phyloP scores from a whole-genome alignment of 108 stramenopile species.

The Skeletonema potamos region DNA sequence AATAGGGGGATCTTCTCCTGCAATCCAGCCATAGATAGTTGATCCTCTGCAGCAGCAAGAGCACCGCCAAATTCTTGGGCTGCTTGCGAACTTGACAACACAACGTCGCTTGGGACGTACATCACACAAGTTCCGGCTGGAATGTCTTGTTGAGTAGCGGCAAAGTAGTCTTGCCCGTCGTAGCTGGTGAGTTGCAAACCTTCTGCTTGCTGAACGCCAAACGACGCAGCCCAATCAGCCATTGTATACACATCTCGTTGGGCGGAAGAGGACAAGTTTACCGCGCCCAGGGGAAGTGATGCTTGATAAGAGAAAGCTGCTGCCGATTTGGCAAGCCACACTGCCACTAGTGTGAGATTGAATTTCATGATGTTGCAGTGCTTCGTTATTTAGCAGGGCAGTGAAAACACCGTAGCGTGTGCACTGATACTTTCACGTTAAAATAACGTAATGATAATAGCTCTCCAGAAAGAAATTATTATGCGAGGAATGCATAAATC shows the following conservation, averaged over 20 bases:
- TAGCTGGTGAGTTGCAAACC: constrained; percentile 42
- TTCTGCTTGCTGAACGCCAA: constrained; percentile 45
- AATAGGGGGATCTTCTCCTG: constrained; percentile 42
- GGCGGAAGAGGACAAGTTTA: constrained; percentile 39
- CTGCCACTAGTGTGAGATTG: background rate
- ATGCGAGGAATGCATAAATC: no score
- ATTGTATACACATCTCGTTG: constrained; percentile 48
- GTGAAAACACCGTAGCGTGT: no score
- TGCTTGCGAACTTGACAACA: constrained; percentile 31
- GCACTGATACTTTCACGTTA: no score
- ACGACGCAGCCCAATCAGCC: constrained; percentile 44
- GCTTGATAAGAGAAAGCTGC: constrained; percentile 37
- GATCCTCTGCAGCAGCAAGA: constrained; percentile 18
- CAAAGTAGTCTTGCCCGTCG: constrained; percentile 49
- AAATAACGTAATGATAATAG: no score
- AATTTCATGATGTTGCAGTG: background rate
- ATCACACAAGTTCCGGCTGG: constrained; percentile 44
- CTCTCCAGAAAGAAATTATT: no score
- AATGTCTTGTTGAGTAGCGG: constrained; percentile 36
- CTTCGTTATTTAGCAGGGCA: no score
- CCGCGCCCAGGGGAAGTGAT: constrained; percentile 21
- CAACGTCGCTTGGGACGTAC: constrained; percentile 41
- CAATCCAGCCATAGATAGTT: constrained; percentile 30
- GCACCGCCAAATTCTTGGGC: constrained; percentile 35
- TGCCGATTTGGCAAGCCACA: background rate